Conservation (phyloP, 2,329 filamentous ascomycete species). For the Stagonosporopsis tanaceti region DNA sequence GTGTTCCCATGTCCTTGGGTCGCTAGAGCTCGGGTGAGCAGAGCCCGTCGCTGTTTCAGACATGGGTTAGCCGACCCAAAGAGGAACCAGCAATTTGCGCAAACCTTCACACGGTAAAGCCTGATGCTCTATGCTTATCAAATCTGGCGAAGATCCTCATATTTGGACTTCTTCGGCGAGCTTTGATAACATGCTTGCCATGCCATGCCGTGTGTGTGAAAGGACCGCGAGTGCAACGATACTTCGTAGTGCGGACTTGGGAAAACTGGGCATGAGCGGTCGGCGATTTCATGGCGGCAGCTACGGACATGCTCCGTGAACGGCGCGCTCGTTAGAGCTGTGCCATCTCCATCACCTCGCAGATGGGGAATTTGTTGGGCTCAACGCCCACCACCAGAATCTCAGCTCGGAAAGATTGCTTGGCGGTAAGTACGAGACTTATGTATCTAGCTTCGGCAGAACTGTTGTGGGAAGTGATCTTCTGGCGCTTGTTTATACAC, state of each 20-base stretch:
- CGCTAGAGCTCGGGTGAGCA: slow-evolving; percentile 3
- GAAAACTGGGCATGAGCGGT: slow-evolving; percentile 9
- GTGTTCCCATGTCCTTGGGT: slow-evolving; percentile 25
- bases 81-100: slow-evolving; percentile 4
- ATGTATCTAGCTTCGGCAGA: not conserved
- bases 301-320: slow-evolving; percentile 16
- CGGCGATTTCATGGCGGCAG: slow-evolving; percentile 17
- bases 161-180: not conserved
- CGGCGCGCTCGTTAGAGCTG: slow-evolving; percentile 10
- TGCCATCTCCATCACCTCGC: slow-evolving; percentile 7
- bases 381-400: not conserved
- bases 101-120: slow-evolving; percentile 6
- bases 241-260: not conserved
- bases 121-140: slow-evolving; percentile 5
- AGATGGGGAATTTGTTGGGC: slow-evolving; percentile 11
- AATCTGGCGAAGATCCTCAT: slow-evolving; percentile 17
- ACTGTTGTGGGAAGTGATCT: not conserved
- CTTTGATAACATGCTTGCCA: not conserved
- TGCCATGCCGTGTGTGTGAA: not conserved
- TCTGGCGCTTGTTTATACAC: not conserved
- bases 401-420: not conserved
- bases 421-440: not conserved
- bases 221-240: not conserved
- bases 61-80: slow-evolving; percentile 4
- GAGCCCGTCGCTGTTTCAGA: slow-evolving; percentile 17